phyloP scores from a whole-genome alignment of 1,284 basidiomycete species.

The Amylostereum chailletii region DNA sequence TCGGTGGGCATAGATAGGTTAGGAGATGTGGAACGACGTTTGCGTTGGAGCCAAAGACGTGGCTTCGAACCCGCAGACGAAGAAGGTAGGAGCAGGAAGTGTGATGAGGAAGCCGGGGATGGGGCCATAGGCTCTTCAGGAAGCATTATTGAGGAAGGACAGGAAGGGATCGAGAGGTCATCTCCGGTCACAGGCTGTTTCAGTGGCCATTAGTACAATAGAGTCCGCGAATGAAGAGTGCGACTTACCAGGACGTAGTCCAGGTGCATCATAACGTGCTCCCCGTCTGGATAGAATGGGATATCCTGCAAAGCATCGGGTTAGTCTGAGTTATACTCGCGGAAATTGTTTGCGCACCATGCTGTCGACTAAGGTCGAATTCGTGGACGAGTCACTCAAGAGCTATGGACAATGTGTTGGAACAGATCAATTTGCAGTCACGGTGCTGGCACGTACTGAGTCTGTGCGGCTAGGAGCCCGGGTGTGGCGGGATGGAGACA shows the following conservation, averaged over 20 bases:
- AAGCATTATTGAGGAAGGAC: background rate
- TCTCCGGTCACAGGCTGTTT: background rate
- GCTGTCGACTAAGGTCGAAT: background rate
- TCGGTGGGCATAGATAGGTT: background rate
- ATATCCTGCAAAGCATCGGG: background rate
- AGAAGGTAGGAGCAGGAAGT: slow-evolving; percentile 6
- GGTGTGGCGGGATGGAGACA: background rate
- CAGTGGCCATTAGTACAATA: background rate
- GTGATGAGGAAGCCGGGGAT: slow-evolving; percentile 11
- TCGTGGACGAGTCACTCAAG: background rate
- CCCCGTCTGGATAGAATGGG: slow-evolving; percentile 5
- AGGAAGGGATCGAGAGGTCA: background rate
- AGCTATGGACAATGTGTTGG: background rate
- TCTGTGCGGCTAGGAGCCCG: background rate
- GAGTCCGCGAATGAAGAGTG: slow-evolving; percentile 4
- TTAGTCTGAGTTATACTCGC: no score
- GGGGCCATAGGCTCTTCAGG: slow-evolving; percentile 8
- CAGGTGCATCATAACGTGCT: slow-evolving; percentile 13
- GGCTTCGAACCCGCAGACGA: slow-evolving; percentile 2
- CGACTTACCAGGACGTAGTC: slow-evolving; percentile 12
- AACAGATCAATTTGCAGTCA: background rate
- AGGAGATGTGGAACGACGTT: slow-evolving; percentile 4
- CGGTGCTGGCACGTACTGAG: background rate
- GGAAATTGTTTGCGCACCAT: background rate
- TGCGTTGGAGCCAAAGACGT: slow-evolving; percentile 14